Conservation (phyloP, 1,284 basidiomycete species). For the Stygiomarasmius scandens region DNA sequence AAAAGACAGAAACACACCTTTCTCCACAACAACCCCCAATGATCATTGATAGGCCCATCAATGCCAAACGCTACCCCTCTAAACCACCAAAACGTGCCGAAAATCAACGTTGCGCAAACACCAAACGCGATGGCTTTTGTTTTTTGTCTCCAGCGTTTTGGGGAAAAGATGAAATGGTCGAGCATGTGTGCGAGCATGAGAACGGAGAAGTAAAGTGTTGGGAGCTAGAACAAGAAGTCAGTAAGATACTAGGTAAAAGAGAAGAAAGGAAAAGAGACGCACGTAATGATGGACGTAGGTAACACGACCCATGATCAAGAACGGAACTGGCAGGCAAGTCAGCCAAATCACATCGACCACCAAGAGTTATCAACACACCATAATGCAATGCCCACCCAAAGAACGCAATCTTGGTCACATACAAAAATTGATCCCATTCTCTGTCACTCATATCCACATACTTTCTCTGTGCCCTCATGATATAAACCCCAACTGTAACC, state of each 20-base stretch:
- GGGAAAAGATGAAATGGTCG: slow-evolving; percentile 90
- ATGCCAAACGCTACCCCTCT: slow-evolving; percentile 88
- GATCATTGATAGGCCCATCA: slow-evolving; percentile 78
- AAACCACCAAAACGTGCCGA: slow-evolving; percentile 94
- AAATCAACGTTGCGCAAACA: slow-evolving; percentile 58
- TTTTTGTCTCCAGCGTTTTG: slow-evolving; percentile 58
- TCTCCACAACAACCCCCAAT: slow-evolving; percentile 83
- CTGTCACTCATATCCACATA: slow-evolving; percentile 90
- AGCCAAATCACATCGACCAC: slow-evolving; percentile 4
- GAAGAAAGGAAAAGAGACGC: slow-evolving; percentile 28
- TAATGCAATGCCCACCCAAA: slow-evolving; percentile 94
- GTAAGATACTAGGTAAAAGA: background rate
- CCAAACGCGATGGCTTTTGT: slow-evolving; percentile 80
- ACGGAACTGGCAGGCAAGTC: slow-evolving; percentile 65
- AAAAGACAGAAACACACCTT: slow-evolving; percentile 52
- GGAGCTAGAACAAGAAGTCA: slow-evolving; percentile 58
- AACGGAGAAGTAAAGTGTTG: slow-evolving; percentile 95
- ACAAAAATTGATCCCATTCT: slow-evolving; percentile 94
- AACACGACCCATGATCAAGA: slow-evolving; percentile 95
- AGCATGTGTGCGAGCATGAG: slow-evolving; percentile 89
- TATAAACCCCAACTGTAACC: slow-evolving; percentile 63
- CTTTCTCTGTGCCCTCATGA: slow-evolving; percentile 85
- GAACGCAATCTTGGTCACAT: slow-evolving; percentile 89
- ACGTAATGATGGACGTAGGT: slow-evolving; percentile 92
- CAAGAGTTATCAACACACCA: slow-evolving; percentile 47